Base-by-base conservation (phyloP, 352 stramenopile species). In the Phytophthora brassicae region DNA sequence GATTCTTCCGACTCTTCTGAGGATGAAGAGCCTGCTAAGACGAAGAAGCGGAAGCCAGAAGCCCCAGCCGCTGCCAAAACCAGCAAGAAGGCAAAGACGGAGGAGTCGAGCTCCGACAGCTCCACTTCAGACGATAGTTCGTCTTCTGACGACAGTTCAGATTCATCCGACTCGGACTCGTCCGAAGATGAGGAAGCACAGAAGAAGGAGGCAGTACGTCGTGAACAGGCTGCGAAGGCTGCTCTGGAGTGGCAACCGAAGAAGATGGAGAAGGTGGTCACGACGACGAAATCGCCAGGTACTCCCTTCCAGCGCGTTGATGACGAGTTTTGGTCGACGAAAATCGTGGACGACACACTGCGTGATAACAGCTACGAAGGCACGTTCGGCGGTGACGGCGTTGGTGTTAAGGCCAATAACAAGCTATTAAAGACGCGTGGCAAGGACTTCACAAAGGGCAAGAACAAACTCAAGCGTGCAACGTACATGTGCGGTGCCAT, bases 401-500 rank as follows among this genome's bases (percentile, higher is more conserved):
- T 98, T 56, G 98, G 98, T 41, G 88, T 89, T 56, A 99, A 98
- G 74, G 97, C 98, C 28, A 98, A 95, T 75, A 94, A 99, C 69
- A 97, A 98, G 55, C 82, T 99, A 29, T 75, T 99, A 51, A 96
- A 98, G 60, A 97, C 99, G 45, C 88, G 96, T 58, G 98, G 98
- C 36, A 99, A 99, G 78, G 96, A 99, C 75, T 99, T 99, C 71
- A 97, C 96, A 45, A 96, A 99, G 60, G 98, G 99, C 66, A 99
- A 99, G 83, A 99, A 98, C 61, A 99, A 99, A 80, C 96, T 98
- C 76, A 99, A 99, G 87, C 86, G 97, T 52, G 93, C 94, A 43
- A 97, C 80, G 55, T 99, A 99, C 82, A 90, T 96, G 74, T 97
- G 95, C 45, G 96, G 96, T 38, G 68, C 81, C 41, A 99, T 99